Conservation (phyloP, 1,139 yeast genomes). For the Yamadazyma buinensis region DNA sequence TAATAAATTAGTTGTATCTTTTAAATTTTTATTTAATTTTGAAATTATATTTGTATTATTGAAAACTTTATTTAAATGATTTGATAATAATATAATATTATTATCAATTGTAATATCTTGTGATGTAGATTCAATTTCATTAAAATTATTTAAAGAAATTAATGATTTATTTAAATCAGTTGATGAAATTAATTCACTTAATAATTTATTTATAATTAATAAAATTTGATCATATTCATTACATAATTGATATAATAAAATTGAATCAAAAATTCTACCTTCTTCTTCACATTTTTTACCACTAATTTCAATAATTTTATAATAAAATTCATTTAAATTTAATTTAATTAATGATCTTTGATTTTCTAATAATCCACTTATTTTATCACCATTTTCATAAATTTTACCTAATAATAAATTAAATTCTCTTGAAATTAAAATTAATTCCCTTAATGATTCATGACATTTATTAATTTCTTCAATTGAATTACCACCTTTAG, state of each 20-base stretch:
- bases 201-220: slow-evolving; percentile 64
- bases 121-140: slow-evolving; percentile 14
- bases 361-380: slow-evolving; percentile 82
- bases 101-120: slow-evolving; percentile 29
- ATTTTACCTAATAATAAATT: slow-evolving; percentile 77
- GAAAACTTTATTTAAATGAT: slow-evolving; percentile 52
- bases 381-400: slow-evolving; percentile 63
- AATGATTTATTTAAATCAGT: slow-evolving; percentile 70
- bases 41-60: slow-evolving; percentile 47
- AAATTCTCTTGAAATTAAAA: slow-evolving; percentile 84
- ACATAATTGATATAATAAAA: slow-evolving; percentile 79
- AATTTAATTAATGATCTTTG: slow-evolving; percentile 68
- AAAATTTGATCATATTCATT: slow-evolving; percentile 90
- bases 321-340: slow-evolving; percentile 45
- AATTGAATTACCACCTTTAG: slow-evolving; percentile 32
- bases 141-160: slow-evolving; percentile 31
- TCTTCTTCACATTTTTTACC: slow-evolving; percentile 90
- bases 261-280: slow-evolving; percentile 84
- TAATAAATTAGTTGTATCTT: slow-evolving; percentile 62
- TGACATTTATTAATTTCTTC: slow-evolving; percentile 61
- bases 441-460: slow-evolving; percentile 79
- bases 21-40: slow-evolving; percentile 42
- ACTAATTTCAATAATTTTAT: slow-evolving; percentile 74
- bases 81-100: slow-evolving; percentile 54
- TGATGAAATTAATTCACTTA: slow-evolving; percentile 76